Conservation (phyloP, 176 grass and related monocot genomes). For the Oryza longistaminata region DNA sequence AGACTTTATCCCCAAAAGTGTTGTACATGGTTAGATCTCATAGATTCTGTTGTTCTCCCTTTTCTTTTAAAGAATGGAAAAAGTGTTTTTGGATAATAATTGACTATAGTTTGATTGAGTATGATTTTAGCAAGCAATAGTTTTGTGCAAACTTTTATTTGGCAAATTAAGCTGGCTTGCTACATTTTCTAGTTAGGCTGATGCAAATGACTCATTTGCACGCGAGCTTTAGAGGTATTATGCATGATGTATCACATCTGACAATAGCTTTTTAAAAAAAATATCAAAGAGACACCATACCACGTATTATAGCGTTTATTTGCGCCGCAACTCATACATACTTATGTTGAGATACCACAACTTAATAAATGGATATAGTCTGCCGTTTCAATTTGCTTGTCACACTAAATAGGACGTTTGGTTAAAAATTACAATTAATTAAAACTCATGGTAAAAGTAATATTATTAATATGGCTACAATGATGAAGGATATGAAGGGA, state of each 20-base stretch:
- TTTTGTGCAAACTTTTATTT: background rate
- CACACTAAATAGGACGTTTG: too few relatives aligned
- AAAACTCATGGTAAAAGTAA: too few relatives aligned
- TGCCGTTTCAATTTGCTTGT: too few relatives aligned
- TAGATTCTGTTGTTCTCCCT: background rate
- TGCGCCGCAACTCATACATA: too few relatives aligned
- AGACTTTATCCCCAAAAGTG: background rate
- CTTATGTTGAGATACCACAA: background rate
- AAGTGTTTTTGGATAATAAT: background rate
- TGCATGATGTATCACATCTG: too few relatives aligned
- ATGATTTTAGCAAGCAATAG: background rate
- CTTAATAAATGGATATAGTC: background rate
- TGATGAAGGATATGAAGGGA: too few relatives aligned
- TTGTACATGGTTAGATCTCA: background rate
- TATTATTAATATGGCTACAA: too few relatives aligned
- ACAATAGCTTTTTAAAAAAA: background rate
- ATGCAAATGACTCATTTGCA: background rate
- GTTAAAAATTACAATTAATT: too few relatives aligned
- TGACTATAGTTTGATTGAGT: background rate
- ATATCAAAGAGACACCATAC: too few relatives aligned
- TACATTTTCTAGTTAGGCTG: background rate
- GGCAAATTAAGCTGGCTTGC: background rate
- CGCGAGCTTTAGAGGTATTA: background rate
- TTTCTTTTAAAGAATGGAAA: background rate
- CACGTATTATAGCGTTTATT: too few relatives aligned